Evolutionary conservation across 2,329 filamentous ascomycete genomes (phyloP).

Genomic region (Zalaria obscura): DNA sequence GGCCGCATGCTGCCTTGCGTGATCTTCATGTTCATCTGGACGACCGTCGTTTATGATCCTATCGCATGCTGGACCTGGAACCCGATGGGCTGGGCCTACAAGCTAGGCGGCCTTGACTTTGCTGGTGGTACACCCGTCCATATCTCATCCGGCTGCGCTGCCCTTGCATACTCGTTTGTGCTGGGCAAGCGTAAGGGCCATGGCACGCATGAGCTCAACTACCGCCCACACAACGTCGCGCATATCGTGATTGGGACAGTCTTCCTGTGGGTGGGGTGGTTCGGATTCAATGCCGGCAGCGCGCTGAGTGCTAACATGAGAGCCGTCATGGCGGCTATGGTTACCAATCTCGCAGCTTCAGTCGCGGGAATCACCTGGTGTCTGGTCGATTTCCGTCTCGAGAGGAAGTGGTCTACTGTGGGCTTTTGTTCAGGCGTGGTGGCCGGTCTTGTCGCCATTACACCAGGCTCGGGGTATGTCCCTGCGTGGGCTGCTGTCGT

Average conservation of each 20-base stretch:
- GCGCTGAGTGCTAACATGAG: constrained; percentile 70
- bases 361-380: constrained; percentile 84
- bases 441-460: constrained; percentile 76
- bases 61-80: constrained; percentile 97
- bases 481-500: constrained; percentile 73
- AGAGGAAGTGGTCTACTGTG: constrained; percentile 84
- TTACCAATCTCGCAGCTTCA: constrained; percentile 74
- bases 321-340: constrained; percentile 72
- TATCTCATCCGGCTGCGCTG: constrained; percentile 69
- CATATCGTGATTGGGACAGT: constrained; percentile 87
- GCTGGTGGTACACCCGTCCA: constrained; percentile 85
- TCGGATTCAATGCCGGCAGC: constrained; percentile 84
- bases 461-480: constrained; percentile 74
- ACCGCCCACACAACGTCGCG: constrained; percentile 83
- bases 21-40: constrained; percentile 88
- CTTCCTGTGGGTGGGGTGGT: constrained; percentile 92
- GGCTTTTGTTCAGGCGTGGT: constrained; percentile 88
- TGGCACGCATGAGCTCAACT: constrained; percentile 78
- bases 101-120: constrained; percentile 73
- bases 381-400: constrained; percentile 73
- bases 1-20: constrained; percentile 80
- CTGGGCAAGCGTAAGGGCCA: constrained; percentile 75
- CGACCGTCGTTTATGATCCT: constrained; percentile 78
- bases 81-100: constrained; percentile 61
- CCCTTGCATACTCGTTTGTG: constrained; percentile 83